phyloP scores from a whole-genome alignment of 441 rosid genomes.

The Viola pubescens region DNA sequence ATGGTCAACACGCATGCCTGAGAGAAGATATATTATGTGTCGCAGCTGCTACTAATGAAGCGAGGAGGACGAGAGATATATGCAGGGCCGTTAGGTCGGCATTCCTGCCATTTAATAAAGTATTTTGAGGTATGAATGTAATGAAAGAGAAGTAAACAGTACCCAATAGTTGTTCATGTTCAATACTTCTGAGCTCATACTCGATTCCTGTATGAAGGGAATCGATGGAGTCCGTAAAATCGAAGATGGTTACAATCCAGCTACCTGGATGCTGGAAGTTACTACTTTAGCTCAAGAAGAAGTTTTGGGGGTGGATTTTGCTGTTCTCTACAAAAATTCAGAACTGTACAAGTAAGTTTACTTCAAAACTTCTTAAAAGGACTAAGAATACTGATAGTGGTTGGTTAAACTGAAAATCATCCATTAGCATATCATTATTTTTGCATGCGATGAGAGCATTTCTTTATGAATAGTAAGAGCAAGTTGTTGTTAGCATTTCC shows the following conservation, averaged over 20 bases:
- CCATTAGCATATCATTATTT: background rate
- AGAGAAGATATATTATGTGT: no score
- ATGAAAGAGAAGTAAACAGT: no score
- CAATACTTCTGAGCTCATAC: no score
- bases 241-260: slow-evolving; percentile 74
- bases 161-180: no score
- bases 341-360: slow-evolving; percentile 43
- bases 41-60: slow-evolving; percentile 61
- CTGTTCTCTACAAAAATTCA: slow-evolving; percentile 53
- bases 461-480: no score
- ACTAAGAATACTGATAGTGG: no score
- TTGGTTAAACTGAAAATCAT: background rate
- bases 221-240: slow-evolving; percentile 54
- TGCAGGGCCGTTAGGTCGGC: slow-evolving; percentile 64
- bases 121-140: slow-evolving; percentile 70
- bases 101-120: slow-evolving; percentile 48
- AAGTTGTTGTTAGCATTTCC: no score
- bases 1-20: no score
- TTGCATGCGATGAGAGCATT: background rate
- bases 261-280: slow-evolving; percentile 87
- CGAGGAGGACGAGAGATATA: slow-evolving; percentile 79
- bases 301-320: slow-evolving; percentile 49
- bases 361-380: no score
- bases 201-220: slow-evolving; percentile 24
- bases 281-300: slow-evolving; percentile 47